Evolutionary conservation across 345 rosid species (phyloP), one percentile per base, ranked within the genome.

Genomic region (Odontarrhena argentea): DNA sequence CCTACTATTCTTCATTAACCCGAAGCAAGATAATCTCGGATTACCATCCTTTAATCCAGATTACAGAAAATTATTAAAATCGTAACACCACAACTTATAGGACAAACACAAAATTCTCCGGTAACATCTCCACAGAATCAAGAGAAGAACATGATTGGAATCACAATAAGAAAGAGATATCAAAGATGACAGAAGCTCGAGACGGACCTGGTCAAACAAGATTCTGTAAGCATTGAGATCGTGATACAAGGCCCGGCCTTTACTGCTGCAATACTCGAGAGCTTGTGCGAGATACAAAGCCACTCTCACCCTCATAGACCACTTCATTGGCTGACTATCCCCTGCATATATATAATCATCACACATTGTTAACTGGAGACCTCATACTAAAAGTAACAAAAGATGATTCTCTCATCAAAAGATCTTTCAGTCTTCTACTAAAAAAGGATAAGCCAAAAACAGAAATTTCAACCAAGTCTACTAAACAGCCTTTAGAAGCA

Each of bases 301-400:
- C 64, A 89, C 96, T 77, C 96, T 85, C 76, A 89, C 41, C 69
- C 96, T 87, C 94, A 89, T 89, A 6, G 87, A 78, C 96, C 96
- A 86, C 69, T 86, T 89, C 96, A 89, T 89, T 26, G 90, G 96
- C 67, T 85, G 87, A 59, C 71, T 83, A 70, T 89, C 96, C 96
- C 96, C 96, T 89, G 71, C 38, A 77, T 40, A 53, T 18, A 18
- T 18, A 18, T 15, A 26, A 69, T 40, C 54, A 46, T 12, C 57
- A 60, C 50, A 66, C 55, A 58, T 50, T 13, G 15, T n/a, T 35
- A 60, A 50, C 37, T 6, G 55, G 55, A 45, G 1, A 26, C 14
- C 8, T 35, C 3, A 14, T 46, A 25, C 5, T 49, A 22, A 34
- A 68, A 68, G n/a, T 13, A n/a, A 35, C 50, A 38, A 52, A 71